These are phyloP conservation scores for Scedosporium minutisporum DNA, from an alignment of 2,329 filamentous ascomycete species.

Conservation along the genomic window DNA sequence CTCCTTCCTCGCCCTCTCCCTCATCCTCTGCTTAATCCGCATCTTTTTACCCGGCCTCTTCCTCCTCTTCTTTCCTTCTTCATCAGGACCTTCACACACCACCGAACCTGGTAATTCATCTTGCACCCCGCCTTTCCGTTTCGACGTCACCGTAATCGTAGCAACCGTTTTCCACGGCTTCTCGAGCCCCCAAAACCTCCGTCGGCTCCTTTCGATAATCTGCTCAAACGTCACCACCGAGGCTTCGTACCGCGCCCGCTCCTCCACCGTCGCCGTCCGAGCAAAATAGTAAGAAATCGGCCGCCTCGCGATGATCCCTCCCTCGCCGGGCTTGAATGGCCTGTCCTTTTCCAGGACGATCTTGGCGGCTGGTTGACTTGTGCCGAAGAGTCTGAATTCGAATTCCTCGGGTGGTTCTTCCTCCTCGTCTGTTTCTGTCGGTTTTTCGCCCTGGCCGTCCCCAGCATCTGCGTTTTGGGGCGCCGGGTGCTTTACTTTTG, in stretches of 20 bases:
- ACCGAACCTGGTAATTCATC: not conserved
- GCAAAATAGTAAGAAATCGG: slow-evolving; percentile 41
- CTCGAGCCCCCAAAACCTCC: slow-evolving; percentile 47
- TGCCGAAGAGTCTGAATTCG: slow-evolving; percentile 49
- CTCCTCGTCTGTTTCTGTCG: slow-evolving; percentile 11
- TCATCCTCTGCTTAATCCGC: slow-evolving; percentile 40
- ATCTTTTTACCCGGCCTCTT: slow-evolving; percentile 45
- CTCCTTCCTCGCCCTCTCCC: slow-evolving; percentile 30
- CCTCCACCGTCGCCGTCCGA: slow-evolving; percentile 23
- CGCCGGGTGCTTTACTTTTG: too few species aligned
- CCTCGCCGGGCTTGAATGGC: slow-evolving; percentile 21
- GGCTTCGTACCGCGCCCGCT: slow-evolving; percentile 28
- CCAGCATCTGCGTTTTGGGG: not conserved
- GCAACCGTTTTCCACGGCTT: slow-evolving; percentile 48
- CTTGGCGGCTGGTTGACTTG: slow-evolving; percentile 32
- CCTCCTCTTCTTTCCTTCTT: slow-evolving; percentile 1
- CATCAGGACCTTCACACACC: not conserved
- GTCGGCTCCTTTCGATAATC: slow-evolving; percentile 31
- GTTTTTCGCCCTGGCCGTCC: slow-evolving; percentile 3
- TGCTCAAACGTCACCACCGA: slow-evolving; percentile 44
- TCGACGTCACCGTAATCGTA: slow-evolving; percentile 27
- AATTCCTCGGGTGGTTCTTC: slow-evolving; percentile 33
- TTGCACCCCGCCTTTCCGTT: slow-evolving; percentile 11
- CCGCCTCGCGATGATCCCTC: slow-evolving; percentile 25
- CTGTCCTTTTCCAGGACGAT: slow-evolving; percentile 39